These are phyloP conservation scores for Manihot esculenta DNA, from an alignment of 441 rosid genomes.

Conservation along the genomic window DNA sequence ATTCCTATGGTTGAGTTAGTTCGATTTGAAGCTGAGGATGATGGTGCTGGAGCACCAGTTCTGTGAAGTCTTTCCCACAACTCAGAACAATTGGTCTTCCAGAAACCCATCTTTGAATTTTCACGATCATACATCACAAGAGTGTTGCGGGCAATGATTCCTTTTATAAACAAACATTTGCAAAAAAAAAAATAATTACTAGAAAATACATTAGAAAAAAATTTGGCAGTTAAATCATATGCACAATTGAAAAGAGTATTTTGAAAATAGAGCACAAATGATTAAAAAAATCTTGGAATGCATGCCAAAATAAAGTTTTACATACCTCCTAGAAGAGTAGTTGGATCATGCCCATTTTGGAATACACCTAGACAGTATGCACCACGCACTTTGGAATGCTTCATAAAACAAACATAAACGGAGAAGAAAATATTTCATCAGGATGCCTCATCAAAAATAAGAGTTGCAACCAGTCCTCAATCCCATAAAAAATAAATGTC, in stretches of 20 bases:
- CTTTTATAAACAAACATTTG: constrained; percentile 34
- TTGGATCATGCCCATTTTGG: constrained; percentile 83
- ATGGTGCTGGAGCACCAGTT: constrained; percentile 40
- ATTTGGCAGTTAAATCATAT: not conserved
- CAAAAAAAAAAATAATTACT: constrained; percentile 5
- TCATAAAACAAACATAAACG: constrained; percentile 19
- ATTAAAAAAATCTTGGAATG: not conserved
- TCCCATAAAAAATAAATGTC: constrained; percentile 4
- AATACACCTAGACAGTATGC: constrained; percentile 92
- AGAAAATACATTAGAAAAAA: not conserved
- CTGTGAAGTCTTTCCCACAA: constrained; percentile 71
- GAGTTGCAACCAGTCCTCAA: not conserved
- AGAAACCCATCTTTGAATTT: constrained; percentile 78
- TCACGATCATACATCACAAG: constrained; percentile 87
- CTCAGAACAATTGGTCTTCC: constrained; percentile 96
- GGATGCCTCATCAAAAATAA: constrained; percentile 15
- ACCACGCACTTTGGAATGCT: constrained; percentile 83
- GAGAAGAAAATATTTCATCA: constrained; percentile 23
- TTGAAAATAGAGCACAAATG: not conserved
- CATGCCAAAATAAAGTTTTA: constrained; percentile 4
- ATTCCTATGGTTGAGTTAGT: constrained; percentile 34
- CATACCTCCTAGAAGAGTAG: constrained; percentile 93
- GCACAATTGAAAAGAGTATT: not conserved
- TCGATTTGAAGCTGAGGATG: constrained; percentile 36
- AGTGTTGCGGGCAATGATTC: constrained; percentile 82